Evolutionary conservation across 2,329 filamentous ascomycete genomes (phyloP), one percentile per base, ranked within the genome.

Genomic region (Mycosphaerella sp.): DNA sequence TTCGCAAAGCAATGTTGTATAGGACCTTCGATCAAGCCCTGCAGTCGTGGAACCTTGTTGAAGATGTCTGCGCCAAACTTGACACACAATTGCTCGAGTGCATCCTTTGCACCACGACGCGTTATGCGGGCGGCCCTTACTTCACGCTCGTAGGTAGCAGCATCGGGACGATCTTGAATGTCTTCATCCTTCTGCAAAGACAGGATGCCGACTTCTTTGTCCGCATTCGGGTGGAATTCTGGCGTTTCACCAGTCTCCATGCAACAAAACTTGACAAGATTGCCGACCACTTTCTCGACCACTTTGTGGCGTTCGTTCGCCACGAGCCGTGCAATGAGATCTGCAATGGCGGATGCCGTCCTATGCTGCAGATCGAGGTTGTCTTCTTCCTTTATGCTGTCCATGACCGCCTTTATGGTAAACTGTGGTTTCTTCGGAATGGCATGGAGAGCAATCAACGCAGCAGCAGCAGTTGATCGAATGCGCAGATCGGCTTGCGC

Each of bases 181-280:
- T 98, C 93, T 72, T 98, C 93, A 68, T 98, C 93, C 72, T 98
- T 98, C 63, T 92, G 89, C 70, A 98, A 84, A 0, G 93, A 97
- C 12, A 98, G 74, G 53, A 98, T 93, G 11, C 86, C 85, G 59
- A 84, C 83, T 44, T 85, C 87, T 66, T 95, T 85, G 42, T 77
- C 70, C 1, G 86, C 87, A 65, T 97, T 93, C 29, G 87, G 85
- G 4, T 85, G 83, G 69, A 97, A 97, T 66, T 97, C 93, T 0
- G 93, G 93, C 0, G 95, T 98, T 70, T 98, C 95, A 0, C 93
- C 92, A 1, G 95, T 95, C 69, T 98, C 93, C 66, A 96, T 89
- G 67, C 93, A 98, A 59, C 90, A 95, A 72, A 96, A 98, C 67
- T 96, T 97, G 73, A 95, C 89, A 49, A 98, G 73, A 67, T 98